Evolutionary conservation across 2,329 filamentous ascomycete genomes (phyloP).

Genomic region (Claviceps africana): DNA sequence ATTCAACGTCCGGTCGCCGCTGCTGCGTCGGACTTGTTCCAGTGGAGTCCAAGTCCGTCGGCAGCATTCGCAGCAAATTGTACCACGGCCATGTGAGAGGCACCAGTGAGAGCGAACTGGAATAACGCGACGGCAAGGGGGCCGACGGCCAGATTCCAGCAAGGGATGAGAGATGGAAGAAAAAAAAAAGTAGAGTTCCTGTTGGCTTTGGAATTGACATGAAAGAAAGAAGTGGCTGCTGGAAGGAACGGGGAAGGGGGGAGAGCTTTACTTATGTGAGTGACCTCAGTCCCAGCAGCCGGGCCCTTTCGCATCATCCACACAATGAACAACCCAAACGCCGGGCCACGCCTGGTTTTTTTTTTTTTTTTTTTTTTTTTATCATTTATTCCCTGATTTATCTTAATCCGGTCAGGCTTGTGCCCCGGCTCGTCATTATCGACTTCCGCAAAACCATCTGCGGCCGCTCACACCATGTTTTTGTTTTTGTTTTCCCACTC

Average conservation of each 20-base stretch:
- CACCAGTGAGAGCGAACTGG: background rate
- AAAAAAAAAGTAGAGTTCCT: background rate
- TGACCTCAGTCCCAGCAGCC: constrained; percentile 7
- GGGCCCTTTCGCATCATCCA: constrained; percentile 6
- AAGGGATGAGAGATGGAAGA: constrained; percentile 3
- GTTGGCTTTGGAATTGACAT: constrained; percentile 10
- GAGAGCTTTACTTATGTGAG: constrained; percentile 24
- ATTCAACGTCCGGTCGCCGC: background rate
- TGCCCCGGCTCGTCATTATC: background rate
- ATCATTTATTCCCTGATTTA: background rate
- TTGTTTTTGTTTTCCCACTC: background rate
- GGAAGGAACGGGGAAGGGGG: constrained; percentile 18
- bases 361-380: background rate
- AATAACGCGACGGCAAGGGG: constrained; percentile 4
- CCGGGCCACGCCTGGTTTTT: constrained; percentile 4
- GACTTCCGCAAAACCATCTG: background rate
- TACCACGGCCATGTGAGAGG: background rate
- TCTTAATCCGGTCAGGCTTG: background rate
- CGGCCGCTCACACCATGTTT: background rate
- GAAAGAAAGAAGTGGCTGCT: constrained; percentile 12
- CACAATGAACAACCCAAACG: constrained; percentile 4
- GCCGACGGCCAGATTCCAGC: constrained; percentile 2
- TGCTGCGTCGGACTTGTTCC: background rate
- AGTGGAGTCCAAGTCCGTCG: constrained; percentile 3
- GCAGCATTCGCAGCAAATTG: background rate